phyloP scores from a whole-genome alignment of 129 eudicot genomes.

The Flaveria sonorensis region DNA sequence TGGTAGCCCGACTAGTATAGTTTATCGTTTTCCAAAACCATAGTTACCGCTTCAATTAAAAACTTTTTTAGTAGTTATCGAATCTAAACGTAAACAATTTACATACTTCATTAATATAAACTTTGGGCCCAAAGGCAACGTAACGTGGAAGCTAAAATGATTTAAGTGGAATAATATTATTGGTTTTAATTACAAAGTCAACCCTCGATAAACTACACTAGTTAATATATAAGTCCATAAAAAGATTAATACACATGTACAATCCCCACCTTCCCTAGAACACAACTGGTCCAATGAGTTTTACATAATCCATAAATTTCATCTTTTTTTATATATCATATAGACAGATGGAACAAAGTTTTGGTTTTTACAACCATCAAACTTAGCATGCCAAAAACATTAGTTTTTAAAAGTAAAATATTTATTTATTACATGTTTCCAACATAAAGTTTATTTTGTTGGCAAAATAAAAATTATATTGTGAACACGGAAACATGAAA shows the following conservation, averaged over 20 bases:
- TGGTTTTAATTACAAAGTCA: not conserved
- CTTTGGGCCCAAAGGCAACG: conserved; percentile 5
- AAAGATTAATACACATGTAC: not conserved
- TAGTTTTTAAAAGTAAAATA: no score
- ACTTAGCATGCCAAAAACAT: not conserved
- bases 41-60: no score
- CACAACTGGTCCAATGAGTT: not conserved
- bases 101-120: not conserved
- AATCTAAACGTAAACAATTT: no score
- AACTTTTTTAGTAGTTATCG: no score
- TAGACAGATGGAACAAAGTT: not conserved
- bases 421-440: not conserved
- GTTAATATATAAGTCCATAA: not conserved
- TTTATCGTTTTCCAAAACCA: no score
- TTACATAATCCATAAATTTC: not conserved
- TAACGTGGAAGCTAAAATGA: conserved; percentile 15
- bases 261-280: not conserved
- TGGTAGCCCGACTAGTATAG: no score
- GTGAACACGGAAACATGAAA: not conserved
- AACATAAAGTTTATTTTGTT: not conserved
- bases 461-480: not conserved
- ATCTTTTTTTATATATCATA: not conserved
- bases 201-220: not conserved
- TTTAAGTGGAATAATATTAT: not conserved
- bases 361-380: not conserved